Evolutionary conservation across 495 filamentous ascomycete genomes (phyloP), one percentile per base, ranked within the genome.

Genomic region (Xeromyces bisporus): DNA sequence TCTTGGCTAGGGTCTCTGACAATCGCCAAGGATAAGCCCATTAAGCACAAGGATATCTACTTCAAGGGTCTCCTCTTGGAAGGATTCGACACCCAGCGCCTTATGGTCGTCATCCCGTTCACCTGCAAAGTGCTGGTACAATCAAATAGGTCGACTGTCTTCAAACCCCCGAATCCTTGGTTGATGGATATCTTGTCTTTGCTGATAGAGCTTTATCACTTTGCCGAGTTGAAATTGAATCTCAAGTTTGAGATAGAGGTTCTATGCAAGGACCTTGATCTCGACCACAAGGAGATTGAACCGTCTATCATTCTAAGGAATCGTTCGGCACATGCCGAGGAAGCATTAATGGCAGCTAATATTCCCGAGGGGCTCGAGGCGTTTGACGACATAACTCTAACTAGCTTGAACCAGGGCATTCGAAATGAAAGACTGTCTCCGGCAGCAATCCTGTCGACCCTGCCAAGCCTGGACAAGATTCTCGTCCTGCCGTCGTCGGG

Each of bases 181-280:
- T 38, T 91, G 34, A 87, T 94, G 81, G 89, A 96, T 34, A 82
- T 94, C 23, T 64, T 96, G 32, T 66, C 77, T 24, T 57, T 93
- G 9, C 64, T 99, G 29, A 75, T 89, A 31, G 89, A 96, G 40
- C 67, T 99, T 10, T 96, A 96, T 39, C 74, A 91, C 37, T 76
- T 72, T 43, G 81, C 80, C n/a, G 84, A 93, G 39, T 53, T 96
- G 26, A 96, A 93, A 49, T 65, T 94, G 24, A 93, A 94, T 40
- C 71, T 87, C 20, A 94, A 92, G 44, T 99, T 99, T 41, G 89
- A 96, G 48, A 96, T 99, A 40, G 89, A 99, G 50, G 84, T 96
- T 6, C 64, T 99, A 7, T 96, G 83, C 58, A 89, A 84, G 48
- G 83, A 81, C 16, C 61, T 99, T n/a, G 74, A 76, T 27, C 61